Evolutionary conservation across 176 grass and related monocot genomes (phyloP).

Genomic region (Phoenix dactylifera): DNA sequence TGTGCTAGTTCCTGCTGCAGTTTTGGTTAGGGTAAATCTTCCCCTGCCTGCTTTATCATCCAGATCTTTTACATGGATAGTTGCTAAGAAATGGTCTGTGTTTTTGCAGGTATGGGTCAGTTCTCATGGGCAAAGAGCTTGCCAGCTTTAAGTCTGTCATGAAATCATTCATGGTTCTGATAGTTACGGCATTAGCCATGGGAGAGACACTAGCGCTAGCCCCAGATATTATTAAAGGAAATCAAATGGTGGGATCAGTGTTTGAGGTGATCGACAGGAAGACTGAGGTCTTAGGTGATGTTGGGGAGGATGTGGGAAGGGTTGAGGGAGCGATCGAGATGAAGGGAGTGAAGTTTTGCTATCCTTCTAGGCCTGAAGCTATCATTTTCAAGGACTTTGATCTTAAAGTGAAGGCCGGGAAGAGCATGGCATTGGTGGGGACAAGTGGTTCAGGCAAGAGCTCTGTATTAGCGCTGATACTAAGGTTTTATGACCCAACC

Average conservation of each 20-base stretch:
- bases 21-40: too few relatives aligned
- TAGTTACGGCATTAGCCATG: conserved; percentile 93
- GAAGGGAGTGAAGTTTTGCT: conserved; percentile 60
- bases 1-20: too few relatives aligned
- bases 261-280: conserved; percentile 89
- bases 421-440: conserved; percentile 93
- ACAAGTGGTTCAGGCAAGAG: conserved; percentile 98
- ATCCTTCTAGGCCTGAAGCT: conserved; percentile 71
- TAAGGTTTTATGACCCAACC: conserved; percentile 68
- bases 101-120: conserved; percentile 67
- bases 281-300: conserved; percentile 52
- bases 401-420: conserved; percentile 78
- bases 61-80: too few relatives aligned
- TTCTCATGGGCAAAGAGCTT: conserved; percentile 81
- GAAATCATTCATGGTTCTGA: conserved; percentile 99
- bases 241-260: conserved; percentile 90
- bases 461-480: conserved; percentile 68
- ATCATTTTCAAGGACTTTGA: conserved; percentile 70
- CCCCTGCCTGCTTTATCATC: too few relatives aligned
- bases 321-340: conserved; percentile 76
- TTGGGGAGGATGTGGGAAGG: conserved; percentile 57
- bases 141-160: conserved; percentile 92
- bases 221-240: conserved; percentile 92
- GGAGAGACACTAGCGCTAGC: conserved; percentile 91
- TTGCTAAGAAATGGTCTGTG: too few relatives aligned